Percentiles rank a stretch among this genome's conserved stretches.
Evolutionary conservation across 768 basidiomycete species (phyloP).

Genomic region (Arthromyces matolae): DNA sequence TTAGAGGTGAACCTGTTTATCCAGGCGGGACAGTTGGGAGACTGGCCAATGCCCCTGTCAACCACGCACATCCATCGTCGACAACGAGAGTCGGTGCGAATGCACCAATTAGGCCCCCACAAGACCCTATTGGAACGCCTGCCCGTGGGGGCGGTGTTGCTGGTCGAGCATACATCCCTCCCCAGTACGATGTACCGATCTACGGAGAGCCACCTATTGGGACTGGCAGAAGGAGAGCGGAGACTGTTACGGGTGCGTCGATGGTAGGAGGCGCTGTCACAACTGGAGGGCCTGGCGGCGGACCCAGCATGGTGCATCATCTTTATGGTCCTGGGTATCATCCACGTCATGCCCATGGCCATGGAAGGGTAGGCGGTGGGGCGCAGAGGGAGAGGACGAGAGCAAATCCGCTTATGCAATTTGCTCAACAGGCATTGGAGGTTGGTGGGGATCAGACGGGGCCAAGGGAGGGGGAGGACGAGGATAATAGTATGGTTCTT

Average conservation of each 20-base stretch:
- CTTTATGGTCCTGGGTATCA: constrained; percentile 13
- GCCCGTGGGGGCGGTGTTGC: constrained; percentile 2
- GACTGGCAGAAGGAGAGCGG: constrained; percentile 11
- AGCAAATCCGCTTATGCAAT: constrained; percentile 8
- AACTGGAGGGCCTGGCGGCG: not conserved
- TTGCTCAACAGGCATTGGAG: not conserved
- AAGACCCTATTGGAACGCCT: constrained; percentile 9
- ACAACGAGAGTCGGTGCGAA: not conserved
- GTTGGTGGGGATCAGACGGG: not conserved
- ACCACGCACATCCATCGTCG: not conserved
- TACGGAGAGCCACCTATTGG: no score
- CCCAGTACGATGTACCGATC: no score
- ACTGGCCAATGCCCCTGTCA: not conserved
- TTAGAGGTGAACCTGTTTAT: not conserved
- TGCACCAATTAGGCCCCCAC: not conserved
- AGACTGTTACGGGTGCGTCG: constrained; percentile 15
- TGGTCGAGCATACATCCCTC: not conserved
- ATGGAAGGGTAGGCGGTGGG: constrained; percentile 3
- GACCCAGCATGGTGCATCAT: constrained; percentile 2
- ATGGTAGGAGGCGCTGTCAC: not conserved
- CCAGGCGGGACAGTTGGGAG: not conserved
- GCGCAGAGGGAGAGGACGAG: constrained; percentile 1
- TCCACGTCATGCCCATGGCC: constrained; percentile 4
- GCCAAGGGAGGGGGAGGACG: not conserved
- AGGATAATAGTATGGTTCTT: constrained; percentile 19